These are phyloP conservation scores for Cladosporium cucumerinum DNA, from an alignment of 2,329 filamentous ascomycete species.

Conservation along the genomic window DNA sequence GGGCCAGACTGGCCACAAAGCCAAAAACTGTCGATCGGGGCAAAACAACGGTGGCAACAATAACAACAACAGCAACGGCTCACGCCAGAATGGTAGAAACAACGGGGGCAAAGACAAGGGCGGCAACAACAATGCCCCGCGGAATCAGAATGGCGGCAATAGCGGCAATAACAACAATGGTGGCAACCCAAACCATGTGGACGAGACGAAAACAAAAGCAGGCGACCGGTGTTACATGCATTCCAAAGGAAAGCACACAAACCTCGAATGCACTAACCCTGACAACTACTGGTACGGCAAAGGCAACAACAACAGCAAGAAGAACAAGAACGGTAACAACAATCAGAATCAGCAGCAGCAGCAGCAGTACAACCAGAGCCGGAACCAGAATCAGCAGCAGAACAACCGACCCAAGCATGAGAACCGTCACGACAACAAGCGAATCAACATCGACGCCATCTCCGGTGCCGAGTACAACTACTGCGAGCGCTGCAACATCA, in stretches of 20 bases:
- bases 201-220: too few relatives aligned
- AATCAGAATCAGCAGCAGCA: background rate
- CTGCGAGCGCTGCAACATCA: slow-evolving; percentile 8
- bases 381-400: background rate
- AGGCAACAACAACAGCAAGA: background rate
- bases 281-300: background rate
- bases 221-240: background rate
- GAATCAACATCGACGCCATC: background rate
- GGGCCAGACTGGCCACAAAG: background rate
- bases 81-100: background rate
- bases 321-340: background rate
- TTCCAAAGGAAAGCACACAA: background rate
- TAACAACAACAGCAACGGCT: background rate
- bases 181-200: too few relatives aligned
- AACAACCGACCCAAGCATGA: background rate
- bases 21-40: background rate
- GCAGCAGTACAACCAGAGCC: background rate
- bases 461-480: background rate
- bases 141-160: background rate
- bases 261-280: background rate
- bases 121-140: background rate
- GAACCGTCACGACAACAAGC: background rate
- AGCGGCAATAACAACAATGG: background rate
- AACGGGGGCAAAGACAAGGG: background rate
- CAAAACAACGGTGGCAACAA: background rate